A percentile compares a stretch with the other conserved stretches of the same genome.
phyloP scores from a whole-genome alignment of 108 stramenopile genomes.

The Mediolabrus comicus region DNA sequence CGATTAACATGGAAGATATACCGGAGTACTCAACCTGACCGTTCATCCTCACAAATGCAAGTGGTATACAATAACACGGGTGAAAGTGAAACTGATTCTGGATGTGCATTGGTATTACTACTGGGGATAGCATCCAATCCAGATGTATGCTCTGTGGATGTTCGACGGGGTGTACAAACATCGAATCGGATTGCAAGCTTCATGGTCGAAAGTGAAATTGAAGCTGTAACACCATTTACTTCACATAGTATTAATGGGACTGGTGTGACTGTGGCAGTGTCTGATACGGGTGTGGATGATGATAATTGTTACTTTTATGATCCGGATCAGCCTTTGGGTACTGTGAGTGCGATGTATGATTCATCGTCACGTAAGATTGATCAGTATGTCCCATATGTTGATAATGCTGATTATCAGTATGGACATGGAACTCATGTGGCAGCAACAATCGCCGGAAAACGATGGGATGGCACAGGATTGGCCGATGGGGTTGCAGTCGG shows the following conservation, averaged over 20 bases:
- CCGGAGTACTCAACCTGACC: not conserved
- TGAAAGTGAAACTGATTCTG: constrained; percentile 3
- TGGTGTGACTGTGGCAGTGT: constrained; percentile 39
- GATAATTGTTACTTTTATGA: constrained; percentile 54
- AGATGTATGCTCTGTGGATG: constrained; percentile 19
- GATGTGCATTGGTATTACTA: constrained; percentile 9
- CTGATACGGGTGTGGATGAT: constrained; percentile 47
- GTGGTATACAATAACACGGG: constrained; percentile 23
- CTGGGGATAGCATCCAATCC: constrained; percentile 15
- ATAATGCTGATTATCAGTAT: constrained; percentile 22
- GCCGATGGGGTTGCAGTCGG: constrained; percentile 33
- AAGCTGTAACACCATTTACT: constrained; percentile 34
- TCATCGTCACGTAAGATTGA: constrained; percentile 25
- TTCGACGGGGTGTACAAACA: not conserved
- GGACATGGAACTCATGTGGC: constrained; percentile 49
- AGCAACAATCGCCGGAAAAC: constrained; percentile 32
- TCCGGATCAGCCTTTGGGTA: not conserved
- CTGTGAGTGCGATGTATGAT: constrained; percentile 6
- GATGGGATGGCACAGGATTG: constrained; percentile 6
- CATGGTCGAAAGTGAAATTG: constrained; percentile 29
- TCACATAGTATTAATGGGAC: constrained; percentile 33
- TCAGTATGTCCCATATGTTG: constrained; percentile 31
- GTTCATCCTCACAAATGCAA: not conserved
- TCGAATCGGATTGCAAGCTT: constrained; percentile 7
- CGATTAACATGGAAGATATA: constrained; percentile 8